A percentile compares a stretch with the other conserved stretches of the same genome.
These are phyloP conservation scores for Eucalyptus melliodora DNA, from an alignment of 345 rosid genomes.

Conservation along the genomic window DNA sequence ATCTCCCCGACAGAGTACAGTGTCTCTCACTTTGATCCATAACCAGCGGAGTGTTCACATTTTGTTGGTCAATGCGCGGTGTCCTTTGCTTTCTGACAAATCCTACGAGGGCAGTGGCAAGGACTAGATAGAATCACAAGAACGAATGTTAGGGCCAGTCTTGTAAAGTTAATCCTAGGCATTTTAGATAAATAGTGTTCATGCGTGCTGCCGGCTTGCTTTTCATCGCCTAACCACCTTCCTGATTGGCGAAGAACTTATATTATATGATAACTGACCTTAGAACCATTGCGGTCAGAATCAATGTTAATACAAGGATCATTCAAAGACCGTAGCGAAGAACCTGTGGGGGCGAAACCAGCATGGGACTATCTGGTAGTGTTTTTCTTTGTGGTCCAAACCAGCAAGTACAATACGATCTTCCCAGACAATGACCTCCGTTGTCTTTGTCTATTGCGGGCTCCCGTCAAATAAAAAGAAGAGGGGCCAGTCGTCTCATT, in stretches of 20 bases:
- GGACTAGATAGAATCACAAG: neutral
- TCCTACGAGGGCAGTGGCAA: neutral
- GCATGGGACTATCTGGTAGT: neutral
- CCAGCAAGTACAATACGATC: neutral
- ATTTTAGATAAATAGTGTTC: neutral
- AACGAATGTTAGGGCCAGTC: neutral
- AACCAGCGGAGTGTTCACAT: neutral
- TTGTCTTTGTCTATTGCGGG: neutral
- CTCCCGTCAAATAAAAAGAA: neutral
- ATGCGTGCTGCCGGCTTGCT: neutral
- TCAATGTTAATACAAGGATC: neutral
- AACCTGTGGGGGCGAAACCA: neutral
- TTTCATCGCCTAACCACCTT: neutral
- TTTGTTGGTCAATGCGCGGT: neutral
- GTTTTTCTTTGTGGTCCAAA: neutral
- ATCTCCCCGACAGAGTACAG: constrained; percentile 56
- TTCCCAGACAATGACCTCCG: neutral
- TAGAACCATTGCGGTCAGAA: neutral
- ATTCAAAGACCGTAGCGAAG: neutral
- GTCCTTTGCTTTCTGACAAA: neutral
- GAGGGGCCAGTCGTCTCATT: neutral
- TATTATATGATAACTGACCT: neutral
- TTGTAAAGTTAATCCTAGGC: neutral
- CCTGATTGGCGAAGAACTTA: neutral
- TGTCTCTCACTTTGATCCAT: constrained; percentile 54